Conservation (phyloP, 2,329 filamentous ascomycete species). For the Zopfia rhizophila region DNA sequence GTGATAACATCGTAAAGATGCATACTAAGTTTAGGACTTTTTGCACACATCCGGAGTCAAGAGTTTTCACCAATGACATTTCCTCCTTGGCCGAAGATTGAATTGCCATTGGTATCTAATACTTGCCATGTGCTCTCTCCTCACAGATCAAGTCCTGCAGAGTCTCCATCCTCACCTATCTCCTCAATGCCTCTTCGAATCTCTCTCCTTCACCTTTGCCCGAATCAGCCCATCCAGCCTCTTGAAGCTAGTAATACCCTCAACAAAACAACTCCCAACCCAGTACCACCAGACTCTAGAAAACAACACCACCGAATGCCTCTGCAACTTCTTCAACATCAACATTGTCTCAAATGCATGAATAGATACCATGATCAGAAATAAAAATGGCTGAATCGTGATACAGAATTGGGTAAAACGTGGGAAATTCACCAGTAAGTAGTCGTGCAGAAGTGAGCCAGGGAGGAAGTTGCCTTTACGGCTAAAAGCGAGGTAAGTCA, state of each 20-base stretch:
- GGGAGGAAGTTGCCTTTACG: conserved; percentile 44
- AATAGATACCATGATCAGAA: conserved; percentile 68
- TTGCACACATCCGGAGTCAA: no score
- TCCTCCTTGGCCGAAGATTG: no score
- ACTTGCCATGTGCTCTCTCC: no score
- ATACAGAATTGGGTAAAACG: conserved; percentile 68
- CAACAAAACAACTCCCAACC: conserved; percentile 62
- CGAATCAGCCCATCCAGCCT: conserved; percentile 48
- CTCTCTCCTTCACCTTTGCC: conserved; percentile 41
- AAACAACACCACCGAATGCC: conserved; percentile 62
- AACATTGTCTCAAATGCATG: conserved; percentile 72
- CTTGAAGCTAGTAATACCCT: conserved; percentile 61
- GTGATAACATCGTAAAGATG: no score
- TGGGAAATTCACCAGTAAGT: conserved; percentile 61
- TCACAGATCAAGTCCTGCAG: no score
- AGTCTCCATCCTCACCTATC: no score
- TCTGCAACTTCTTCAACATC: conserved; percentile 60
- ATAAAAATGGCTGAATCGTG: conserved; percentile 68
- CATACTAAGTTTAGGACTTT: no score
- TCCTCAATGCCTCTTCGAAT: conserved; percentile 45
- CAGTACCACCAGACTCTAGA: conserved; percentile 65
- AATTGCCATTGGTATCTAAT: no score
- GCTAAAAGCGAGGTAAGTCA: conserved; percentile 43
- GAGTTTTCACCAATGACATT: no score
- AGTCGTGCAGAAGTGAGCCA: conserved; percentile 45